Evolutionary conservation across 148 eudicot species (phyloP), one percentile per base, ranked within the genome.

Genomic region (Camellia japonica): DNA sequence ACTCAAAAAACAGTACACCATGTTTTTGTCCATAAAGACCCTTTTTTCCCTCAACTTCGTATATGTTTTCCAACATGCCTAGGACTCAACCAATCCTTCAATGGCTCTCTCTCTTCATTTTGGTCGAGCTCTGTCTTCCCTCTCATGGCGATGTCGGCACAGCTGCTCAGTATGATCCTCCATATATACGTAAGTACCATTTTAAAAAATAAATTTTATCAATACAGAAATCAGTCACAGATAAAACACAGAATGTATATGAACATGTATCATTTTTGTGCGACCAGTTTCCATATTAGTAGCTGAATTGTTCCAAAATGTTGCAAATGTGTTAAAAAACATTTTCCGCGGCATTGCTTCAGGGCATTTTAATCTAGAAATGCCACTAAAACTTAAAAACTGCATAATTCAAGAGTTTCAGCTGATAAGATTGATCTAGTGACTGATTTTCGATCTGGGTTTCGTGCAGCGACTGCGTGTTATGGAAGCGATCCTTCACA

Each of bases 41-140:
- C 52, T 49, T 49, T 49, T 93, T 30, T 30, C 38, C 91, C 71
- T 93, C 97, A 86, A 90, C 81, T 58, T 95, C 97, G 59, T 93
- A 18, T n/a, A 16, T 61, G 6, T 41, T 20, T 14, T n/a, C 55
- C 38, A 43, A 62, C 46, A 76, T 76, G 68, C 15, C 62, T 46
- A 70, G 15, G 38, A 44, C n/a, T 54, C 51, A 68, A 30, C 51
- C 19, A 11, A 9, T 41, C 38, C 68, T 56, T 6, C 66, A 66
- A 69, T 62, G 30, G 80, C 44, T 42, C 18, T 19, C 71, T n/a
- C 70, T 79, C 43, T 49, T 54, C 16, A 8, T 79, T 49, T 23
- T 63, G 61, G 0, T 68, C 79, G 6, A 62, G 43, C 65, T 80
- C 42, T 47, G 18, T 42, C 61, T 41, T 59, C 43, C 58, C 64